A percentile compares a stretch with the other conserved stretches of the same genome.
phyloP scores from a whole-genome alignment of 139 green algal genomes.

The Protoeuglena noctilucae region DNA sequence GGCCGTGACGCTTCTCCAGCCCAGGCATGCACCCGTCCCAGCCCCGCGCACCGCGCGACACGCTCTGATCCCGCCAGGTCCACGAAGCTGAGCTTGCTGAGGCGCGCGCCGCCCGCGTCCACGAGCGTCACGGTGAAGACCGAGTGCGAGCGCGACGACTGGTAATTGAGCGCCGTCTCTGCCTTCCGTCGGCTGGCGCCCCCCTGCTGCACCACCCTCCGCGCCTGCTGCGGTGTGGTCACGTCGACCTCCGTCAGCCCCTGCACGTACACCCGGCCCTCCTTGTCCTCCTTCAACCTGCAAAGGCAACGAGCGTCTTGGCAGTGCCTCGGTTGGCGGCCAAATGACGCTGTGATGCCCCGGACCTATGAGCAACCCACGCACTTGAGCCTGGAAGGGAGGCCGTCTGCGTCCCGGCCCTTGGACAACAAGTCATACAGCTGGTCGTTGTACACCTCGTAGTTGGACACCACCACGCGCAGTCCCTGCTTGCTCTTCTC shows the following conservation, averaged over 20 bases:
- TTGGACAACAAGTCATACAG: conserved; percentile 54
- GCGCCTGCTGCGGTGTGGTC: conserved; percentile 18
- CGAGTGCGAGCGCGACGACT: conserved; percentile 51
- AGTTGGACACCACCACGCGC: not conserved
- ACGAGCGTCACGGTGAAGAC: conserved; percentile 41
- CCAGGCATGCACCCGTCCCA: conserved; percentile 32
- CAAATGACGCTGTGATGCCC: not conserved
- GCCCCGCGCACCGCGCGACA: conserved; percentile 32
- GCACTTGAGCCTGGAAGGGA: not conserved
- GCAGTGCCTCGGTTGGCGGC: not conserved
- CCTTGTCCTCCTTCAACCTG: conserved; percentile 36
- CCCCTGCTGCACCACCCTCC: conserved; percentile 24
- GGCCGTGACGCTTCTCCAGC: not conserved
- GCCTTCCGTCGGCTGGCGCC: conserved; percentile 26
- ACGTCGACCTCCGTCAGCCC: conserved; percentile 23
- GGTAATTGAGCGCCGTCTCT: conserved; percentile 44
- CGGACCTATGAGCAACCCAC: not conserved
- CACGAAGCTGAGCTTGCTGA: conserved; percentile 35
- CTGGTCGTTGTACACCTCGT: conserved; percentile 62
- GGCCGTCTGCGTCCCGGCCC: not conserved
- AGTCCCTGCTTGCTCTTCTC: not conserved
- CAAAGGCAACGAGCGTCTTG: conserved; percentile 31
- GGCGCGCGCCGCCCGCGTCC: conserved; percentile 2
- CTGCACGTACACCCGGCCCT: conserved; percentile 27
- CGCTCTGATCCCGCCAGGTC: conserved; percentile 63